Percentiles rank a stretch among this genome's conserved stretches.
Conservation (phyloP, 768 basidiomycete genomes). For the Lactarius tabidus region DNA sequence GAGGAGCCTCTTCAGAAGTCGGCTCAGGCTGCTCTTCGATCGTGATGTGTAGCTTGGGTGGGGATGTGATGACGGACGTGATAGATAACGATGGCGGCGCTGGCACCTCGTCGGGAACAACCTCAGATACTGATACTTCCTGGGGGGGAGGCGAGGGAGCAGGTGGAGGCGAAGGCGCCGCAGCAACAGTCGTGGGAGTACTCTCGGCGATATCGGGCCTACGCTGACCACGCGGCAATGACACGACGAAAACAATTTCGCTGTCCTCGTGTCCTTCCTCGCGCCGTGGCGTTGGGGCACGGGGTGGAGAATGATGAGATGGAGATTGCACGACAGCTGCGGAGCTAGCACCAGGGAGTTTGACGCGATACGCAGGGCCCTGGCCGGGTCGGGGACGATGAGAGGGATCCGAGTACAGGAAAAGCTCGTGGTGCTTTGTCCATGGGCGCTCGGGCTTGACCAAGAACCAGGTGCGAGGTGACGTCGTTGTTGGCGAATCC, state of each 20-base stretch:
- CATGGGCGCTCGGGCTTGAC: constrained; percentile 78
- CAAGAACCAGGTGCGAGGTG: constrained; percentile 51
- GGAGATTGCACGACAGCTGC: constrained; percentile 43
- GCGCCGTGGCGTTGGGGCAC: constrained; percentile 11
- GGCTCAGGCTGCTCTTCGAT: constrained; percentile 29
- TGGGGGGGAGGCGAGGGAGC: constrained; percentile 5
- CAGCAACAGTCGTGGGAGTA: constrained; percentile 3
- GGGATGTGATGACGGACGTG: not conserved
- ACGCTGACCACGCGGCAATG: constrained; percentile 6
- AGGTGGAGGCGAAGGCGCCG: constrained; percentile 4
- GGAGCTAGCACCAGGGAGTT: constrained; percentile 48
- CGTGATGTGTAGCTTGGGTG: constrained; percentile 9
- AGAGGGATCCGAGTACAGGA: constrained; percentile 60
- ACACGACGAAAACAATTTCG: constrained; percentile 11
- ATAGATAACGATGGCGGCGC: not conserved
- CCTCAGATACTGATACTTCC: not conserved
- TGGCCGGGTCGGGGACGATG: constrained; percentile 57
- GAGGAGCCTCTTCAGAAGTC: constrained; percentile 39
- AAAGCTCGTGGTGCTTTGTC: constrained; percentile 80
- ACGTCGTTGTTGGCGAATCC: constrained; percentile 38
- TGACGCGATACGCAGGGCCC: constrained; percentile 54
- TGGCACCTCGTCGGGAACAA: not conserved
- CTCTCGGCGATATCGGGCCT: constrained; percentile 9
- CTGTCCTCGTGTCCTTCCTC: constrained; percentile 1
- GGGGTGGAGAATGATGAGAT: constrained; percentile 23